phyloP scores from a whole-genome alignment of 805 yeast genomes.

The Candida golubevii region DNA sequence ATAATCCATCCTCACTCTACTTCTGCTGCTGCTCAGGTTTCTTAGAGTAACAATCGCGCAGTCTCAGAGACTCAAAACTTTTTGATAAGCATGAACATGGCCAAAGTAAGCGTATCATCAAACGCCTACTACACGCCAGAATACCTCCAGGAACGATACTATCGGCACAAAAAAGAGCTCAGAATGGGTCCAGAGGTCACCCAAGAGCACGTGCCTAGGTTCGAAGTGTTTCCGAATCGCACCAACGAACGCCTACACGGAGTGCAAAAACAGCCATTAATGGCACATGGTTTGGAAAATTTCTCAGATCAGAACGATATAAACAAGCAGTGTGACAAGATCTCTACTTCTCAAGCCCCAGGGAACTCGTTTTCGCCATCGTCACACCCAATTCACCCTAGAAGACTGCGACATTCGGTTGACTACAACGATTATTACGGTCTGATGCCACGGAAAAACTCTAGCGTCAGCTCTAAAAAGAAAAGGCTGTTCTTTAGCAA shows the following conservation, averaged over 20 bases:
- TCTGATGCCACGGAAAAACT: neutral
- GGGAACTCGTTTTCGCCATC: neutral
- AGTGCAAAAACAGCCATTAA: too few relatives aligned
- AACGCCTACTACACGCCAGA: conserved; percentile 38
- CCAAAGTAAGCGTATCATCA: conserved; percentile 36
- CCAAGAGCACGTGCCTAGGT: neutral
- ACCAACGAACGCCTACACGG: too few relatives aligned
- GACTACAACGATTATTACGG: conserved; percentile 10
- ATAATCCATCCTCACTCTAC: neutral
- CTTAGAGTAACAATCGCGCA: too few relatives aligned
- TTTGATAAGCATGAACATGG: neutral
- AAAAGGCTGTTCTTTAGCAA: neutral
- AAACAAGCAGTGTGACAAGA: neutral
- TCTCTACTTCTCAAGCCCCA: neutral
- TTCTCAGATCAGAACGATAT: neutral
- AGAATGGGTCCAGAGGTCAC: neutral
- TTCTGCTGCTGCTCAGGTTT: neutral
- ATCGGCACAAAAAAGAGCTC: neutral
- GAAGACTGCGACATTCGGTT: neutral
- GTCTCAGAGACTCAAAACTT: neutral
- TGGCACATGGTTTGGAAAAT: too few relatives aligned
- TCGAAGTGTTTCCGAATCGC: too few relatives aligned
- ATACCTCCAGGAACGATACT: conserved; percentile 21
- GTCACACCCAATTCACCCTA: neutral
- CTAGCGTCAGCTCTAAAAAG: neutral